Percentiles rank a stretch among this genome's conserved stretches.
Evolutionary conservation across 345 rosid species (phyloP).

Genomic region (Euclidium syriacum): DNA sequence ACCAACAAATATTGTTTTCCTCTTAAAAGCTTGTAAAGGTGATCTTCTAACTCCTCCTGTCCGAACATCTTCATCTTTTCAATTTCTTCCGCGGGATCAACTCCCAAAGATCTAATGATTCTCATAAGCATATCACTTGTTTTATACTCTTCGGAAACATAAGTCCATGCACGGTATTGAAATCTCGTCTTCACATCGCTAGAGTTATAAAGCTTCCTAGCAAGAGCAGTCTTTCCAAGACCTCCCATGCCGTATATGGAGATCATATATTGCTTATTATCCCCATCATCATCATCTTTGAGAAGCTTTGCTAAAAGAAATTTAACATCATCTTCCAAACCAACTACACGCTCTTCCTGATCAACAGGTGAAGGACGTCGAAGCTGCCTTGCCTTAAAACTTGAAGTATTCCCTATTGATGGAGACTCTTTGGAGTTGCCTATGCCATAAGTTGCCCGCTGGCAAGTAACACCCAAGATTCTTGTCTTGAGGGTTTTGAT

Average conservation of each 20-base stretch:
- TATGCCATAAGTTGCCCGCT: too few species aligned
- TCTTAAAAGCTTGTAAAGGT: neutral
- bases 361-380: neutral
- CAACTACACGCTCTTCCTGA: neutral
- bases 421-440: too few species aligned
- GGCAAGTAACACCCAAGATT: too few species aligned
- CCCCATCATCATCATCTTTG: neutral
- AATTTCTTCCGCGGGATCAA: neutral
- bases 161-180: neutral
- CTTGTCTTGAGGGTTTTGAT: too few species aligned
- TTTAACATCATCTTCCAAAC: neutral
- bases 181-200: neutral
- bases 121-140: neutral
- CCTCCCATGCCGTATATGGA: conserved; percentile 17
- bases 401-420: too few species aligned
- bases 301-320: neutral
- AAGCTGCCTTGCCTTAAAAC: too few species aligned
- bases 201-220: neutral
- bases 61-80: neutral
- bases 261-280: neutral
- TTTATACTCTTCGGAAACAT: conserved; percentile 3
- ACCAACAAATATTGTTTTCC: neutral
- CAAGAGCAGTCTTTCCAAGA: conserved; percentile 7
- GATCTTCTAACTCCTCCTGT: neutral
- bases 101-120: neutral